phyloP scores from a whole-genome alignment of 2,329 filamentous ascomycete species.

The Pseudodiploospora longispora region DNA sequence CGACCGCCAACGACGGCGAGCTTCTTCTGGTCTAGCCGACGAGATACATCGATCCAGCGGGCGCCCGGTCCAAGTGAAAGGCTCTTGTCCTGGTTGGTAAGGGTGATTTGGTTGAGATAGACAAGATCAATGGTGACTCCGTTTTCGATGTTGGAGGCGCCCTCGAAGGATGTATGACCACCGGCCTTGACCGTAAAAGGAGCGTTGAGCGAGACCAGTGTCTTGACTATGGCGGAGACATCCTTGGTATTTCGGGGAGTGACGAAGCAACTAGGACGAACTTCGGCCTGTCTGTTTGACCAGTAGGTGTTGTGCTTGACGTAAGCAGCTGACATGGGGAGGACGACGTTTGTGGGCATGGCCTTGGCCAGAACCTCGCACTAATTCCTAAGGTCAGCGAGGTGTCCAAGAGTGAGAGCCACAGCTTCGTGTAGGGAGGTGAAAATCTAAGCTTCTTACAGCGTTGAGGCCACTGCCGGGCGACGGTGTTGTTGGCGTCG shows the following conservation, averaged over 20 bases:
- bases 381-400: background rate
- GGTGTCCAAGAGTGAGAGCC: too few species aligned
- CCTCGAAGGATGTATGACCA: conserved; percentile 41
- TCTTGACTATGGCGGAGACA: conserved; percentile 11
- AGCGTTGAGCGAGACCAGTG: conserved; percentile 5
- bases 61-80: conserved; percentile 35
- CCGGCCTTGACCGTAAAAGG: conserved; percentile 42
- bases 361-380: background rate
- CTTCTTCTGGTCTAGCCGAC: conserved; percentile 26
- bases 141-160: conserved; percentile 31
- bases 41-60: conserved; percentile 36
- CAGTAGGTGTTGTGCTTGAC: conserved; percentile 19
- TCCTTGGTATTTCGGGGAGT: conserved; percentile 10
- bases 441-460: too few species aligned
- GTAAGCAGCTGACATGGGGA: background rate
- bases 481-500: too few species aligned
- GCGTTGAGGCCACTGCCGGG: too few species aligned
- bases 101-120: conserved; percentile 26
- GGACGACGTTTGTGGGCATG: conserved; percentile 1
- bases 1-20: conserved; percentile 33
- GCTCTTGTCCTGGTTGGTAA: conserved; percentile 23
- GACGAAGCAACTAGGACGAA: conserved; percentile 14
- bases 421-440: too few species aligned
- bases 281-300: conserved; percentile 20
- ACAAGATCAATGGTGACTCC: conserved; percentile 37